Evolutionary conservation across 2,329 filamentous ascomycete species (phyloP), one percentile per base, ranked within the genome.

Genomic region (Fusarium decemcellulare): DNA sequence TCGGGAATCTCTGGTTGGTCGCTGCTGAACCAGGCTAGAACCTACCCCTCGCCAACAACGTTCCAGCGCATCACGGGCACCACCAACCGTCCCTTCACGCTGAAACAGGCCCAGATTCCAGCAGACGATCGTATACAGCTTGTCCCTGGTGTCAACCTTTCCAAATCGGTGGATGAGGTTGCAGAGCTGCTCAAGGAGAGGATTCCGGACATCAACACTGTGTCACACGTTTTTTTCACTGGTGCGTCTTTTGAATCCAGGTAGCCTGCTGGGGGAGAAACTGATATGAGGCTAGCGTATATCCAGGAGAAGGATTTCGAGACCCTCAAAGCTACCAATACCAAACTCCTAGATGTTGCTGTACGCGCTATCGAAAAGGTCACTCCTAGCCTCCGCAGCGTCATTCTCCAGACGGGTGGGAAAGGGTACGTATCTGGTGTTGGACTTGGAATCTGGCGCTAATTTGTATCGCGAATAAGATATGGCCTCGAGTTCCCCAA

Each of bases 1-100:
- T 66, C 56, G 5, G 67, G 69, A 7, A 72, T 70, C 23, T 72
- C 69, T 4, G 69, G 69, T 36, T 68, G 69, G 67, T 65, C 69
- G 12, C 39, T 70, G 8, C 10, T 67, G n/a, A 72, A 72, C 57
- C 59, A 70, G 14, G 40, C 55, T 11, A 37, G 34, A 16, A 23
- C 11, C 6, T 67, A 72, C 30, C 68, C 65, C 16, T 60, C 62
- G 5, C 32, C 57, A 2, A 63, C 46, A 8, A 59, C 67, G 0
- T 71, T 72, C 32, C 14, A 34, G 12, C 59, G 69, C 16, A 67
- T 72, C 46, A 72, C 61, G 7, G 70, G 65, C 27, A 62, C 59
- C 23, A 71, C 68, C 0, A 71, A 71, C 43, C 62, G 70, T 4
- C 60, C 65, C 10, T 18, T 67, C 4, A 44, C 42, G 14, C 32